Evolutionary conservation across 305 asterid genomes (phyloP).

Genomic region (Fraxinus albicans): DNA sequence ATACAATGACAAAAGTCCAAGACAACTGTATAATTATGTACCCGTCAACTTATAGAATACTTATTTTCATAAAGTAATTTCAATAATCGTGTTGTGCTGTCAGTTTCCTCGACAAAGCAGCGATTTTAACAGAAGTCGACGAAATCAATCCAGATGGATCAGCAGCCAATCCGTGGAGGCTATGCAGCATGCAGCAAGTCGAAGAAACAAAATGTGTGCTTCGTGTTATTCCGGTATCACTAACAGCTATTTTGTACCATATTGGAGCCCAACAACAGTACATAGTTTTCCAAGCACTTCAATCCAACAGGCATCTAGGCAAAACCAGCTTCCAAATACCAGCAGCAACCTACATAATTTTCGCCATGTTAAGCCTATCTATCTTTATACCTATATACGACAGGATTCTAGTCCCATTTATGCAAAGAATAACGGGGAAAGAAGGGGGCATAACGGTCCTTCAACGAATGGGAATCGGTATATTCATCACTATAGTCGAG

Average conservation of each 20-base stretch:
- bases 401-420: slow-evolving; percentile 39
- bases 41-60: background rate
- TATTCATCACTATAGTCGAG: slow-evolving; percentile 40
- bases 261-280: slow-evolving; percentile 40
- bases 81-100: background rate
- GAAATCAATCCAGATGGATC: slow-evolving; percentile 33
- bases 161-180: slow-evolving; percentile 41
- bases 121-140: slow-evolving; percentile 36
- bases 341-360: slow-evolving; percentile 50
- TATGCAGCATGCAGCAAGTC: slow-evolving; percentile 44
- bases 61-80: background rate
- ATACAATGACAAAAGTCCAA: background rate
- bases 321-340: slow-evolving; percentile 43
- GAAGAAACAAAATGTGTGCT: slow-evolving; percentile 47
- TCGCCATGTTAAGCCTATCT: slow-evolving; percentile 48
- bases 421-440: slow-evolving; percentile 19
- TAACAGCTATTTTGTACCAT: slow-evolving; percentile 42
- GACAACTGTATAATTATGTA: background rate
- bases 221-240: slow-evolving; percentile 41
- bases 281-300: slow-evolving; percentile 58
- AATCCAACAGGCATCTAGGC: slow-evolving; percentile 47
- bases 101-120: slow-evolving; percentile 45
- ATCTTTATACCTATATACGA: slow-evolving; percentile 53
- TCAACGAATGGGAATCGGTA: slow-evolving; percentile 56
- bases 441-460: slow-evolving; percentile 49